Percentiles rank a stretch among this genome's conserved stretches.
Evolutionary conservation across 2,329 filamentous ascomycete species (phyloP).

Genomic region (Alternaria infectoria): DNA sequence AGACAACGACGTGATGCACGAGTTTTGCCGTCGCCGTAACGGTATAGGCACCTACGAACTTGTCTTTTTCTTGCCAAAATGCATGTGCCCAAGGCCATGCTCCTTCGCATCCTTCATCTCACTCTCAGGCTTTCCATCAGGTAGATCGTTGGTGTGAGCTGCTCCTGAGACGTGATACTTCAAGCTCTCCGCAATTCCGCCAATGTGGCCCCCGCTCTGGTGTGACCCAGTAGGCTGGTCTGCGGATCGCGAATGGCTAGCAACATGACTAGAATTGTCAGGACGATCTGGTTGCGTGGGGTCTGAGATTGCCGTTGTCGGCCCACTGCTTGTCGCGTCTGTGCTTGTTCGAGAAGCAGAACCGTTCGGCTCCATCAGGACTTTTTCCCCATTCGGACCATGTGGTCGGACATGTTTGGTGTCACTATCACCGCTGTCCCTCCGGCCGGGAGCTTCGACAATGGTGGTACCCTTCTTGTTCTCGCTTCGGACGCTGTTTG

Average conservation of each 20-base stretch:
- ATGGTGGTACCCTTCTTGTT: constrained; percentile 33
- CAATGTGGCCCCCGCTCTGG: constrained; percentile 18
- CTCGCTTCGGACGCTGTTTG: constrained; percentile 68
- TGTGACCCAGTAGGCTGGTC: constrained; percentile 25
- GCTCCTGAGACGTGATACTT: constrained; percentile 39
- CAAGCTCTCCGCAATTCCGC: constrained; percentile 31
- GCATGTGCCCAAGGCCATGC: constrained; percentile 41
- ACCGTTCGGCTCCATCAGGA: constrained; percentile 36
- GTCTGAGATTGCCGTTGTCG: constrained; percentile 17
- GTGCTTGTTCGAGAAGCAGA: constrained; percentile 14
- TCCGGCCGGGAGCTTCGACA: constrained; percentile 33
- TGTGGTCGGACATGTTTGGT: constrained; percentile 51
- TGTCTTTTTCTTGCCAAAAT: constrained; percentile 25
- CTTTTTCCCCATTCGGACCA: constrained; percentile 42
- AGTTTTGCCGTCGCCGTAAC: neutral
- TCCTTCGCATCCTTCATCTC: constrained; percentile 47
- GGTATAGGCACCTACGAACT: constrained; percentile 21
- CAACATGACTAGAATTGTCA: constrained; percentile 15
- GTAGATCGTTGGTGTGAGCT: constrained; percentile 51
- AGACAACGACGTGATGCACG: neutral
- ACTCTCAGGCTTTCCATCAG: constrained; percentile 50
- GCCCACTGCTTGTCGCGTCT: constrained; percentile 22
- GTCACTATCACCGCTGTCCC: constrained; percentile 42
- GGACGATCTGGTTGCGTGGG: constrained; percentile 23
- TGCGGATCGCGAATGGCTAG: constrained; percentile 2